These are phyloP conservation scores for Pseudozyma pruni DNA, from an alignment of 1,284 basidiomycete species.

Conservation along the genomic window DNA sequence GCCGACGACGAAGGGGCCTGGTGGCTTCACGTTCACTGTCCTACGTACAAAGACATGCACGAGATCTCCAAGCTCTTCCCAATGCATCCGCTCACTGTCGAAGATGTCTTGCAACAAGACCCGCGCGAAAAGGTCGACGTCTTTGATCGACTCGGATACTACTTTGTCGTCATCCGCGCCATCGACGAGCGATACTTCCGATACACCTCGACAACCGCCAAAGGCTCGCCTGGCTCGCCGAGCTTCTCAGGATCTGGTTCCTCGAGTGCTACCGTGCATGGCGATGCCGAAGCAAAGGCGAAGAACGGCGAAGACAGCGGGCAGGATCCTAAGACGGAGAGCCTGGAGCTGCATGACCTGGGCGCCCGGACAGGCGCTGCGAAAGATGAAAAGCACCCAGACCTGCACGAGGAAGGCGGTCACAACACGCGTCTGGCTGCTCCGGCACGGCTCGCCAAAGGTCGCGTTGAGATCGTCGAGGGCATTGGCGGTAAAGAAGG, in stretches of 20 bases:
- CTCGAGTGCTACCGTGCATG: slow-evolving; percentile 24
- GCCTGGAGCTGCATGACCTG: slow-evolving; percentile 44
- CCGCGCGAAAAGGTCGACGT: slow-evolving; percentile 91
- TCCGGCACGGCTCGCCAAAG: slow-evolving; percentile 37
- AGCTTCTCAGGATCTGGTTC: slow-evolving; percentile 14
- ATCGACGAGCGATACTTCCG: slow-evolving; percentile 76
- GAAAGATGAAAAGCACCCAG: neutral
- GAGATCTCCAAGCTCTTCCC: slow-evolving; percentile 88
- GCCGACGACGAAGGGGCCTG: slow-evolving; percentile 71
- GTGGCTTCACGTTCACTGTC: slow-evolving; percentile 92
- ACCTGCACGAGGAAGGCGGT: slow-evolving; percentile 2
- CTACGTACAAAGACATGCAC: slow-evolving; percentile 88
- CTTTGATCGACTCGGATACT: slow-evolving; percentile 89
- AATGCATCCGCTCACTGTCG: slow-evolving; percentile 90
- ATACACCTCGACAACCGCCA: slow-evolving; percentile 69
- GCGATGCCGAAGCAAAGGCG: slow-evolving; percentile 19
- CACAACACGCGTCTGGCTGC: slow-evolving; percentile 28
- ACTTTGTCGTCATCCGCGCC: slow-evolving; percentile 88
- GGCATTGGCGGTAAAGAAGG: slow-evolving; percentile 73
- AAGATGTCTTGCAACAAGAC: slow-evolving; percentile 95
- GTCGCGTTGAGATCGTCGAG: slow-evolving; percentile 72
- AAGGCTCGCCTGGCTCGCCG: slow-evolving; percentile 33
- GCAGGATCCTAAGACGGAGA: slow-evolving; percentile 6
- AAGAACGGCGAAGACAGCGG: slow-evolving; percentile 6
- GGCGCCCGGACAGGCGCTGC: neutral